Conservation (phyloP, 768 basidiomycete genomes). For the Daedalea quercina region DNA sequence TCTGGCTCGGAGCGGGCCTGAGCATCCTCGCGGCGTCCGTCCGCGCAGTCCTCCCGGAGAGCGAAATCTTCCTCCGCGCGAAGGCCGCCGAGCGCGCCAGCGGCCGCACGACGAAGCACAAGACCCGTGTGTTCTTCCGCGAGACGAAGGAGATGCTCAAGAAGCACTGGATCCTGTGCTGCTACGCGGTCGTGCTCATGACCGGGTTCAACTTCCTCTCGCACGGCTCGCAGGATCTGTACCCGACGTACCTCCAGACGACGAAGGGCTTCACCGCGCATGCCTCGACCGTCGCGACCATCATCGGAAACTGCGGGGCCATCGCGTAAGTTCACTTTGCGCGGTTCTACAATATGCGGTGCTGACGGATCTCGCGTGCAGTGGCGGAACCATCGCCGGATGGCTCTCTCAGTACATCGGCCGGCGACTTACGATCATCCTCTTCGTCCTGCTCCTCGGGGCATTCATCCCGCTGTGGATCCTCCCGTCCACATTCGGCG, state of each 20-base stretch:
- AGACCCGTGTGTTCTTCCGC: conserved; percentile 64
- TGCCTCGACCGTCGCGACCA: conserved; percentile 67
- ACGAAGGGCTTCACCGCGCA: conserved; percentile 55
- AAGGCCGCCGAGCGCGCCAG: conserved; percentile 42
- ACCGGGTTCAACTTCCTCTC: conserved; percentile 54
- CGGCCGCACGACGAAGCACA: conserved; percentile 33
- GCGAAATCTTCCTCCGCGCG: conserved; percentile 62
- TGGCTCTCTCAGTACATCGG: conserved; percentile 71
- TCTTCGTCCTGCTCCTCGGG: conserved; percentile 51
- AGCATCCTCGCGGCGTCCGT: conserved; percentile 62
- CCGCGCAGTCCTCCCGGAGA: conserved; percentile 71
- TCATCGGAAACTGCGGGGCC: conserved; percentile 67
- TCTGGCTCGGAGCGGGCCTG: conserved; percentile 74
- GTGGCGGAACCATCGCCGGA: conserved; percentile 70
- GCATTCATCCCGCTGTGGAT: conserved; percentile 79
- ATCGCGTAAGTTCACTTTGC: conserved; percentile 29
- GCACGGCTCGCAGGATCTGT: conserved; percentile 61
- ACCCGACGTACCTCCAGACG: conserved; percentile 66
- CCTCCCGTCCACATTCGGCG: conserved; percentile 59
- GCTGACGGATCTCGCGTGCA: conserved; percentile 18
- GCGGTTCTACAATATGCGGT: not conserved
- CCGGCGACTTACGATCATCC: conserved; percentile 74
- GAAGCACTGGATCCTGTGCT: conserved; percentile 73
- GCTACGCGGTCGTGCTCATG: conserved; percentile 83
- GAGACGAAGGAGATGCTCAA: conserved; percentile 76